These are phyloP conservation scores for Acanthamoeba triangularis DNA, from an alignment of 208 protist species.

Conservation along the genomic window DNA sequence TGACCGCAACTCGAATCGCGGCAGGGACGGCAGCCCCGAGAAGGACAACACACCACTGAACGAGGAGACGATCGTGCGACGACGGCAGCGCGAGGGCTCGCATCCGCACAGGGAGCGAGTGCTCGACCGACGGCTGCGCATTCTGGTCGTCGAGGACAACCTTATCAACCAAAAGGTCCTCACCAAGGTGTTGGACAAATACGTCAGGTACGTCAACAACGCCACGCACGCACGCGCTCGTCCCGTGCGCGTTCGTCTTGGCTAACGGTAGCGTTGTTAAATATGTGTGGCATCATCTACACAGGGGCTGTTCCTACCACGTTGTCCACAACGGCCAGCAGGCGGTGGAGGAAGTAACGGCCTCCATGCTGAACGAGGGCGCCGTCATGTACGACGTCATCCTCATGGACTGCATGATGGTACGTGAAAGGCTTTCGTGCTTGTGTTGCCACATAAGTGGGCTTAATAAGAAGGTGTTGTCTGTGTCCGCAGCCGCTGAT, in stretches of 20 bases:
- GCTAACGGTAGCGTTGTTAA: not conserved
- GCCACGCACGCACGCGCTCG: not conserved
- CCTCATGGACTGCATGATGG: slow-evolving; percentile 73
- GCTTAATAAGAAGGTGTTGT: not conserved
- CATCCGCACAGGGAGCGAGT: not conserved
- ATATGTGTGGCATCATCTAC: not conserved
- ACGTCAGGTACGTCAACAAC: not conserved
- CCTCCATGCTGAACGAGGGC: slow-evolving; percentile 54
- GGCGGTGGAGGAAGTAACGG: slow-evolving; percentile 35
- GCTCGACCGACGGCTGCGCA: slow-evolving; percentile 14
- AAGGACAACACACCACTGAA: not conserved
- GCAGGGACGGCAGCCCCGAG: not conserved
- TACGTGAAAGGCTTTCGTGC: not conserved
- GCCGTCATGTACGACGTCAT: slow-evolving; percentile 60
- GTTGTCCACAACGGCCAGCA: slow-evolving; percentile 44
- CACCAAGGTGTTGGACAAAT: slow-evolving; percentile 25
- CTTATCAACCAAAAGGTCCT: slow-evolving; percentile 67
- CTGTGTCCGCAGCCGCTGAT: slow-evolving; percentile 24
- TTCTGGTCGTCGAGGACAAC: slow-evolving; percentile 56
- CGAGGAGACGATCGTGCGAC: not conserved
- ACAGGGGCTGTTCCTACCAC: slow-evolving; percentile 26
- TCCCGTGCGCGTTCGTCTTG: not conserved
- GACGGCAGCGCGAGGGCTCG: slow-evolving; percentile 1
- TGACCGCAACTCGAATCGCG: not conserved
- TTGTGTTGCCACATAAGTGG: not conserved